A percentile compares a stretch with the other conserved stretches of the same genome.
phyloP scores from a whole-genome alignment of 345 rosid species.

The Pistacia atlantica region DNA sequence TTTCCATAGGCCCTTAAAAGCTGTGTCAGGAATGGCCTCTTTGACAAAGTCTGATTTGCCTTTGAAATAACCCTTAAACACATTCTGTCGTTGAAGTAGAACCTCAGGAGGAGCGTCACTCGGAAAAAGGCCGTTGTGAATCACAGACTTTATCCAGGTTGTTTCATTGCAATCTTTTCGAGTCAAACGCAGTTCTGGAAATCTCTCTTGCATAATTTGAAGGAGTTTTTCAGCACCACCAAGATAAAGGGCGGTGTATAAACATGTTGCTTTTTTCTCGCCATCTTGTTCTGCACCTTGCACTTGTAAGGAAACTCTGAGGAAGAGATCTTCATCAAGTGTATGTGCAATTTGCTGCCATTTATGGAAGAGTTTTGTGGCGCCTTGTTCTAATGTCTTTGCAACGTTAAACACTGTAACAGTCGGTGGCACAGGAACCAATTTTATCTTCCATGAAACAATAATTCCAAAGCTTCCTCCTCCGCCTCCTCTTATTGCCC shows the following conservation, averaged over 20 bases:
- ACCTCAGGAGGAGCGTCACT: background rate
- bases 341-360: slow-evolving; percentile 1
- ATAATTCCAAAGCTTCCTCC: slow-evolving; percentile 10
- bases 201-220: background rate
- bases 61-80: background rate
- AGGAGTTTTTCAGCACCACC: background rate
- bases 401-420: background rate
- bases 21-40: background rate
- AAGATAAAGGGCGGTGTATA: background rate
- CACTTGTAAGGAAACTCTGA: background rate
- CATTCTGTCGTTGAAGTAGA: background rate
- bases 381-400: slow-evolving; percentile 3
- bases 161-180: background rate
- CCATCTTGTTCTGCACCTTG: slow-evolving; percentile 20
- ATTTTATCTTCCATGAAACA: background rate
- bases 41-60: slow-evolving; percentile 2
- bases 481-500: background rate
- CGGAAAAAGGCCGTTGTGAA: background rate
- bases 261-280: background rate
- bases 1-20: background rate
- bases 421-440: slow-evolving; percentile 10
- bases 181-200: slow-evolving; percentile 1
- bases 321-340: background rate
- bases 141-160: background rate
- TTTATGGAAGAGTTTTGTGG: background rate